A percentile compares a stretch with the other conserved stretches of the same genome.
Evolutionary conservation across 768 basidiomycete genomes (phyloP).

Genomic region (Gymnopilus junonius): DNA sequence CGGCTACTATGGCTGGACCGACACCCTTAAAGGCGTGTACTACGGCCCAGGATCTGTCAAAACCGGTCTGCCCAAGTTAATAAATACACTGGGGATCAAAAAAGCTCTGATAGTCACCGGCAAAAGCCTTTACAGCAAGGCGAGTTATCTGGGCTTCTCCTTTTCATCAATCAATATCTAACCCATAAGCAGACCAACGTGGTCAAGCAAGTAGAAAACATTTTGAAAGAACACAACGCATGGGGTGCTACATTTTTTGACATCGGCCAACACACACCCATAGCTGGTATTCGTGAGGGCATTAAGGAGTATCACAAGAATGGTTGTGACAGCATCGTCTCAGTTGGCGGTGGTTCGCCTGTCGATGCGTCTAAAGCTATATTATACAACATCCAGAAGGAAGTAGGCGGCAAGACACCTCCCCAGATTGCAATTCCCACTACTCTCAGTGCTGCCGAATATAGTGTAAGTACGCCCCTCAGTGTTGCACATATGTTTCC

Average conservation of each 20-base stretch:
- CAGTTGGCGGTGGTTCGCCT: conserved; percentile 82
- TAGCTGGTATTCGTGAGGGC: conserved; percentile 65
- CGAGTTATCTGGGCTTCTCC: conserved; percentile 16
- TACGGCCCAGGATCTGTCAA: conserved; percentile 73
- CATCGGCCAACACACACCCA: conserved; percentile 74
- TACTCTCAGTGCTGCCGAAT: conserved; percentile 80
- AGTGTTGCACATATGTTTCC: background rate
- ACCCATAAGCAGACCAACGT: conserved; percentile 56
- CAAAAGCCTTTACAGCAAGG: conserved; percentile 69
- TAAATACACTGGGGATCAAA: conserved; percentile 55
- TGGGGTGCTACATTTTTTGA: conserved; percentile 72
- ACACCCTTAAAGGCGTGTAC: conserved; percentile 68
- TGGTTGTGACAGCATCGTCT: conserved; percentile 69
- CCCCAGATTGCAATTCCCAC: conserved; percentile 83
- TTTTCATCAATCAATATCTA: background rate
- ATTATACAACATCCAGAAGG: conserved; percentile 62
- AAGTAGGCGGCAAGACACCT: conserved; percentile 53
- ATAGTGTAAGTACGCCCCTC: conserved; percentile 48
- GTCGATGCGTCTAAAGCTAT: conserved; percentile 81
- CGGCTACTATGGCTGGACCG: conserved; percentile 71
- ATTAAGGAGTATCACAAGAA: conserved; percentile 56
- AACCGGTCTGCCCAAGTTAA: conserved; percentile 66
- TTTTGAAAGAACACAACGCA: conserved; percentile 61
- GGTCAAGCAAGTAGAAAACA: conserved; percentile 54
- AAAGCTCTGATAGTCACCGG: conserved; percentile 78